phyloP scores from a whole-genome alignment of 2,329 filamentous ascomycete genomes.

The Thielaviopsis euricoi region DNA sequence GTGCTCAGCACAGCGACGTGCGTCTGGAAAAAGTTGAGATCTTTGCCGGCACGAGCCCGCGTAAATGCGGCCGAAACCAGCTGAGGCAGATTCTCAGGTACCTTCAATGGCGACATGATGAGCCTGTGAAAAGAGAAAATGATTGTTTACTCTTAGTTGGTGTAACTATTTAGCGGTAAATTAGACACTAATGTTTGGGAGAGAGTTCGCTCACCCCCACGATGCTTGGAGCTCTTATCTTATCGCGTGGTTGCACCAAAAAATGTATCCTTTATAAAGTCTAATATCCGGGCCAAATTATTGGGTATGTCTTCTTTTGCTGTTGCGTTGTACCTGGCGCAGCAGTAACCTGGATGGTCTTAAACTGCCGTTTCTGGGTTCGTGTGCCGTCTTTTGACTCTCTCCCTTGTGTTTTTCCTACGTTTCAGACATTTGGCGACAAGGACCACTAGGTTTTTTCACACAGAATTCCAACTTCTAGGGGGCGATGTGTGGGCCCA shows the following conservation, averaged over 20 bases:
- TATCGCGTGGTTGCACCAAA: not conserved
- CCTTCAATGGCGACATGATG: slow-evolving; percentile 2
- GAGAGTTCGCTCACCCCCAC: no score
- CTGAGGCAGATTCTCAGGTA: slow-evolving; percentile 26
- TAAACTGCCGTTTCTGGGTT: not conserved
- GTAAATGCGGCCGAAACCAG: slow-evolving; percentile 34
- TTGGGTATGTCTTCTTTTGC: not conserved
- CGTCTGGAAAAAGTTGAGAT: slow-evolving; percentile 37
- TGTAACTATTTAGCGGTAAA: no score
- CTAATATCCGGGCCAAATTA: not conserved
- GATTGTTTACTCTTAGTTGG: no score
- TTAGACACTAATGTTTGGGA: no score
- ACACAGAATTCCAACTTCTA: no score
- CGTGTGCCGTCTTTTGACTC: no score
- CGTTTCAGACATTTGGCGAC: no score
- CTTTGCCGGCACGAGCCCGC: slow-evolving; percentile 29
- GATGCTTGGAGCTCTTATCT: slow-evolving; percentile 1
- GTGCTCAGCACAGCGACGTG: slow-evolving; percentile 32
- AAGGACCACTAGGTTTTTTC: no score
- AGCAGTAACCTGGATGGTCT: not conserved
- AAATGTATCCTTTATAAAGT: not conserved
- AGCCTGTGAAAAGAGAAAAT: no score
- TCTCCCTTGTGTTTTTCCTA: no score
- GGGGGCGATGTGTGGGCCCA: no score
- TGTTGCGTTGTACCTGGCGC: not conserved